Evolutionary conservation across 257 asterid species (phyloP), one percentile per base, ranked within the genome.

Genomic region (Solanum etuberosum): DNA sequence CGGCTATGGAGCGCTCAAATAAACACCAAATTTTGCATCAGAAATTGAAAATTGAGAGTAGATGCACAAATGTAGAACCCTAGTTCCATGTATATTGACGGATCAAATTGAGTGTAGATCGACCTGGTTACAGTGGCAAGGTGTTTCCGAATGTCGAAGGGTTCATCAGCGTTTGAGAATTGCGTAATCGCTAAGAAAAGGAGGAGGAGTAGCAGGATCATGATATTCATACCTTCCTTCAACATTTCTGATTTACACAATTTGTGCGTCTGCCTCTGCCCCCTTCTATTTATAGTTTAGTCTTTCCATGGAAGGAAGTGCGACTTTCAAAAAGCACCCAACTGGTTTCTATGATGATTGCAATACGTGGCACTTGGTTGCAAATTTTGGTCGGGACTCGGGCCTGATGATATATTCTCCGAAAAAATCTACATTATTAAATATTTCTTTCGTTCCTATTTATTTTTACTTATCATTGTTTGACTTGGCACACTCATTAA

Each of bases 141-240:
- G 92, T 95, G 98, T 85, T 88, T 91, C 37, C 98, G 98, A 86
- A 96, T 96, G 85, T 96, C 97, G 85, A 95, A 96, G n/a, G 20
- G 23, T 18, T 90, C 92, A 74, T 90, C 91, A 61, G 96, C 91
- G 65, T 25, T 61, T 27, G 92, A 83, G 65, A 35, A 38, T 29
- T 71, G 71, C 27, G 83, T 23, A 5, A 77, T 61, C 83, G 15
- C 84, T 12, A 48, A 86, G 37, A n/a, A 57, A 57, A 88, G 12
- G n/a, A 10, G 4, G 35, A 65, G 74, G 38, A 72, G 4, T 2
- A 88, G 11, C 25, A 73, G 59, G 15, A 23, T 43, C 35, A 72
- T 34, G 54, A 86, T 70, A 73, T 89, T 86, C 93, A 92, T 93
- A 87, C 85, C 81, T 86, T 86, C 46, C 68, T 43, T 68, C 87